Base-by-base conservation (phyloP, 768 basidiomycete species). In the Rhodotorula toruloides region DNA sequence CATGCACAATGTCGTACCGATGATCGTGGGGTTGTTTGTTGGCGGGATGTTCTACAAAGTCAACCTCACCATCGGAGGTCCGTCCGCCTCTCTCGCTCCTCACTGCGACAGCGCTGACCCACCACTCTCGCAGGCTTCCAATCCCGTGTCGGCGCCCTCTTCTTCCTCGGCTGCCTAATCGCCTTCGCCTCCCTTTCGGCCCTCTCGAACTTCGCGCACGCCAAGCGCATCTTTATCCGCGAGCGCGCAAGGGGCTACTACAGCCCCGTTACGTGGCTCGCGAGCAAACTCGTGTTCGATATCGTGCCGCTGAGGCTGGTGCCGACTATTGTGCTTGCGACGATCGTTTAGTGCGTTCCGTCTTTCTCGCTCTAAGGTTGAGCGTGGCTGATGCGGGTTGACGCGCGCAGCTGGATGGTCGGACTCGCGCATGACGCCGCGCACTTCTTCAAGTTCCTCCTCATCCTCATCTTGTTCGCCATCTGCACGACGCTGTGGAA, bases 181-280 rank as follows among this genome's bases (percentile, higher is more conserved):
- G 90, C 93, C 1, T 96, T 97, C 78, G 91, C 90, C 1, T 84
- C 90, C 6, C 79, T 97, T 48, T 93, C 91, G 72, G 91, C 93
- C 0, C 77, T 98, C 63, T 89, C 91, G 76, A 92, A 93, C 67
- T 81, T 96, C 50, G 85, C 92, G 4, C 87, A 87, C 76, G 82
- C 87, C 60, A 84, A 91, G 36, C 84, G 89, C 0, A 82, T 98
- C 27, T 98, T 97, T 81, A 80, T 96, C 40, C 84, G 93, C 16
- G 93, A 98, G 77, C 81, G 93, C 42, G 88, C 91, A 4, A 86
- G 85, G 54, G 81, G 81, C 6, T 94, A 90, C 77, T 96, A 94
- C 76, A 89, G 89, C 72, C 91, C 92, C 0, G 85, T 90, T 17
- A 84, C 91, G 0, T 98, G 93, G 93, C 80, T 97, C 10, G 77